phyloP scores from a whole-genome alignment of 495 filamentous ascomycete species.

The Tuber brumale region DNA sequence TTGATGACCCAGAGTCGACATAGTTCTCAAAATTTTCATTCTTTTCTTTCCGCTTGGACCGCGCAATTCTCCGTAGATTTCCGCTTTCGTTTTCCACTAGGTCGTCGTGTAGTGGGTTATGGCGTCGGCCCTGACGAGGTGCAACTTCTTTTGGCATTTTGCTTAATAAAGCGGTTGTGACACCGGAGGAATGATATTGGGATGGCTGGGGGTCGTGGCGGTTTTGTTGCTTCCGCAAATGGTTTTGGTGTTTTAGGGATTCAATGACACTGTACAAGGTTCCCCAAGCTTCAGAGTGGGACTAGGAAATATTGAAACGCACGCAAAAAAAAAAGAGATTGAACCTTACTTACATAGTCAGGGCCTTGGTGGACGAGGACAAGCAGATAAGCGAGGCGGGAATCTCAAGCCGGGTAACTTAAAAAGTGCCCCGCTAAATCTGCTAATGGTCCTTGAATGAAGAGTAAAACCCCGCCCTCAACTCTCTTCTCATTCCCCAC shows the following conservation, averaged over 20 bases:
- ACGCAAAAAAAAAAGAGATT: neutral
- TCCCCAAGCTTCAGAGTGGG: neutral
- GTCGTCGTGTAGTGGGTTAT: conserved; percentile 42
- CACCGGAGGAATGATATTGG: neutral
- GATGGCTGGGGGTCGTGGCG: neutral
- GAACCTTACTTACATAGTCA: neutral
- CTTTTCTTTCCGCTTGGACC: conserved; percentile 32
- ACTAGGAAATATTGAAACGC: neutral
- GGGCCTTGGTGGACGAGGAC: neutral
- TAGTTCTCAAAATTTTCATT: conserved; percentile 32
- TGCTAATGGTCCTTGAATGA: neutral
- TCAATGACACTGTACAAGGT: neutral
- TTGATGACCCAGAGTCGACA: conserved; percentile 75
- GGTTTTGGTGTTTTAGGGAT: neutral
- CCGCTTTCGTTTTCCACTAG: conserved; percentile 43
- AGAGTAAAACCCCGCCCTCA: neutral
- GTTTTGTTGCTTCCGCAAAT: neutral
- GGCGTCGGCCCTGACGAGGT: conserved; percentile 32
- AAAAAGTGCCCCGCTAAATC: neutral
- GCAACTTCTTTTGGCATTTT: conserved; percentile 35
- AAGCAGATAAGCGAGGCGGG: neutral
- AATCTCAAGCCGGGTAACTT: neutral
- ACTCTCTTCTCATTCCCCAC: neutral
- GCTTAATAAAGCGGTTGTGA: neutral
- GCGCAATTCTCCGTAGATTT: conserved; percentile 39